Conservation (phyloP, 371 early-diverging fungal species). For the Mucor sp. region DNA sequence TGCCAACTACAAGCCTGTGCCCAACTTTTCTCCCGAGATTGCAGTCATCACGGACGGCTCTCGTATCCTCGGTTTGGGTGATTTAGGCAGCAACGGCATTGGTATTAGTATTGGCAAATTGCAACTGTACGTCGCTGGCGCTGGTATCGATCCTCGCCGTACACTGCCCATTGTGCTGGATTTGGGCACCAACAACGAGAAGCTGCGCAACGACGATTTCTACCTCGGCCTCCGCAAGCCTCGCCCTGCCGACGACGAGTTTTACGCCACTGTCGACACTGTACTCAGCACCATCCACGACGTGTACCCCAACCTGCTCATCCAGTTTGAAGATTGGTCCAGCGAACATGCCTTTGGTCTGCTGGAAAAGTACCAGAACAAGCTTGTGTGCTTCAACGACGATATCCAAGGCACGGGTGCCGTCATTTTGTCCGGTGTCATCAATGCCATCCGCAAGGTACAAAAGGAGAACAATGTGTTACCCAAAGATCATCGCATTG, state of each 20-base stretch:
- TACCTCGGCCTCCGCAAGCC: slow-evolving; percentile 77
- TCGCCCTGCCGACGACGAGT: slow-evolving; percentile 56
- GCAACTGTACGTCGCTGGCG: slow-evolving; percentile 91
- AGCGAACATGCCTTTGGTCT: slow-evolving; percentile 85
- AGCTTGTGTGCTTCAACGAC: slow-evolving; percentile 77
- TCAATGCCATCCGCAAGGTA: slow-evolving; percentile 79
- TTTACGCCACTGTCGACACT: slow-evolving; percentile 78
- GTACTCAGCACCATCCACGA: slow-evolving; percentile 70
- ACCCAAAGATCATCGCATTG: slow-evolving; percentile 76
- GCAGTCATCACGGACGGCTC: slow-evolving; percentile 95
- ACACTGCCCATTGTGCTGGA: slow-evolving; percentile 89
- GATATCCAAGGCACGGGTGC: slow-evolving; percentile 82
- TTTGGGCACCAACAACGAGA: slow-evolving; percentile 86
- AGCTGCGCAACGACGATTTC: slow-evolving; percentile 74
- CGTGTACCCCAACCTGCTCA: slow-evolving; percentile 75
- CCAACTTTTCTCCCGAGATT: slow-evolving; percentile 65
- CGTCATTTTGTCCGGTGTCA: slow-evolving; percentile 89
- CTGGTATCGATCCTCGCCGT: slow-evolving; percentile 84
- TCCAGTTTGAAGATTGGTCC: slow-evolving; percentile 95
- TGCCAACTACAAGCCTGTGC: slow-evolving; percentile 57
- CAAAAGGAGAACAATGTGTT: slow-evolving; percentile 52
- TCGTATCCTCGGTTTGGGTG: slow-evolving; percentile 91
- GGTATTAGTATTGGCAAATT: slow-evolving; percentile 93
- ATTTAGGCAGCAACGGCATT: slow-evolving; percentile 90
- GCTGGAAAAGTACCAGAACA: slow-evolving; percentile 66